A percentile compares a stretch with the other conserved stretches of the same genome.
Evolutionary conservation across 2,329 filamentous ascomycete species (phyloP).

Genomic region (Penicillium verrucosum): DNA sequence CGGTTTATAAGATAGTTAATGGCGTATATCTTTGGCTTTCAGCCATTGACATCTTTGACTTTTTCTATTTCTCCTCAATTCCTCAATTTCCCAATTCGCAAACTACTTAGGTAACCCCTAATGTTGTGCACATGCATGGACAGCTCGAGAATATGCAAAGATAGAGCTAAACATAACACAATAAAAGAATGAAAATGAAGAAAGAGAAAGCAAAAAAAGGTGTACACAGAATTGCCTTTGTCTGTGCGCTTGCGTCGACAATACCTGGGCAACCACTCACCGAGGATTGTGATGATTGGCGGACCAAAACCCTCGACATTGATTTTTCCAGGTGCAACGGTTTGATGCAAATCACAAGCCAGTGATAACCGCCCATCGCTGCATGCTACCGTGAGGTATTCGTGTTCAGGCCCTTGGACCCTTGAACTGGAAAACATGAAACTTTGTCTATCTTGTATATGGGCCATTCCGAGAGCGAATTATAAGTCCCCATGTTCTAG

Average conservation of each 20-base stretch:
- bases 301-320: conserved; percentile 5
- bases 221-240: conserved; percentile 7
- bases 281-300: conserved; percentile 11
- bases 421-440: neutral
- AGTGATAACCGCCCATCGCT: conserved; percentile 11
- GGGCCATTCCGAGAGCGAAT: too few relatives aligned
- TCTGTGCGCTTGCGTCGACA: conserved; percentile 14
- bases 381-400: conserved; percentile 15
- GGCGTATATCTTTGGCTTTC: neutral
- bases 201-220: neutral
- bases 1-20: neutral
- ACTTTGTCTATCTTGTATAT: neutral
- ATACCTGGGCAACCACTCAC: neutral
- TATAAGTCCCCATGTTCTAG: neutral
- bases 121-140: neutral
- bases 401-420: neutral
- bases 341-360: conserved; percentile 1
- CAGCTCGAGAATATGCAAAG: neutral
- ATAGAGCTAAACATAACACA: neutral
- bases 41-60: conserved; percentile 4
- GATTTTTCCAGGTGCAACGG: neutral
- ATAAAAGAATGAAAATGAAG: too few relatives aligned
- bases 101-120: neutral
- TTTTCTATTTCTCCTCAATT: neutral
- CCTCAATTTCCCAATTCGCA: neutral